Conservation (phyloP, 352 stramenopile genomes). For the Phytophthora tentaculata region DNA sequence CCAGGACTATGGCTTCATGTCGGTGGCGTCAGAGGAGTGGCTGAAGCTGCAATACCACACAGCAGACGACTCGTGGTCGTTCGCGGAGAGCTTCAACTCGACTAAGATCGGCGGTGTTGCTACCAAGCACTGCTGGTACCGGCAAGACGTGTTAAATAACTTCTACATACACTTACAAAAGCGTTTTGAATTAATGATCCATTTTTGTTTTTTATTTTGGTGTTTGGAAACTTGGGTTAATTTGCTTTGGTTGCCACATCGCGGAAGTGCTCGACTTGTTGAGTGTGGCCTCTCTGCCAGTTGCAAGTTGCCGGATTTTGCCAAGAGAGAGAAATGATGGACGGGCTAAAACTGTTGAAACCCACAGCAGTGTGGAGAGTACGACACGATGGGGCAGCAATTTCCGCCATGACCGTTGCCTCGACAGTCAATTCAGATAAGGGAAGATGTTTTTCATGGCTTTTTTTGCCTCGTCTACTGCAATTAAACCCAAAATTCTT, state of each 20-base stretch:
- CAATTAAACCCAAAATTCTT: not conserved
- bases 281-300: not conserved
- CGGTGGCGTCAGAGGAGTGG: slow-evolving; percentile 63
- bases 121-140: slow-evolving; percentile 76
- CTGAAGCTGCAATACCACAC: slow-evolving; percentile 74
- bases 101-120: slow-evolving; percentile 52
- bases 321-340: slow-evolving; percentile 14
- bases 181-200: slow-evolving; percentile 22
- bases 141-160: slow-evolving; percentile 39
- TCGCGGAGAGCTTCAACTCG: slow-evolving; percentile 47
- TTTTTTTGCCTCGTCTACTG: slow-evolving; percentile 20
- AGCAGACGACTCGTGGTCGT: slow-evolving; percentile 61
- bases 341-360: no score
- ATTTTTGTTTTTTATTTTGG: slow-evolving; percentile 15
- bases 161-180: slow-evolving; percentile 8
- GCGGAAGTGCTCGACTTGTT: slow-evolving; percentile 7
- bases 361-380: slow-evolving; percentile 27
- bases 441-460: not conserved
- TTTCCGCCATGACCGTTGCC: slow-evolving; percentile 27
- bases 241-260: slow-evolving; percentile 4
- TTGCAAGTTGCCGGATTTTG: slow-evolving; percentile 27
- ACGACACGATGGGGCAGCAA: slow-evolving; percentile 25
- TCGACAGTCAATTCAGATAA: slow-evolving; percentile 30
- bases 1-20: slow-evolving; percentile 75
- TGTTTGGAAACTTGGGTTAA: slow-evolving; percentile 3